Percentiles rank a stretch among this genome's conserved stretches.
Conservation (phyloP, 2,329 filamentous ascomycete species). For the Aspergillus udagawae region DNA sequence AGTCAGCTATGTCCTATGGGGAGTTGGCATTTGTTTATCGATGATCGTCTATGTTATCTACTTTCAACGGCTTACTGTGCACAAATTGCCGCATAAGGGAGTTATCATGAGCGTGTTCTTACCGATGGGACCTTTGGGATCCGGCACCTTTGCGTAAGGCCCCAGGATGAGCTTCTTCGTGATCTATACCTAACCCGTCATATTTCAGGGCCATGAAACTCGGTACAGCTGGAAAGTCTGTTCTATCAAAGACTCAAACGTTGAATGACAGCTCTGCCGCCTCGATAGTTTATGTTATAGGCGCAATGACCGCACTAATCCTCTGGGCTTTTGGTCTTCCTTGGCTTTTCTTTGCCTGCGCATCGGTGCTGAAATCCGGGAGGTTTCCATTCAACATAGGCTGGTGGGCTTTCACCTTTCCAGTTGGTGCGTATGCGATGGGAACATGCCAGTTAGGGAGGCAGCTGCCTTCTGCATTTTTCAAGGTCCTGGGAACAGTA, state of each 20-base stretch:
- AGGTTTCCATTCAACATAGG: slow-evolving; percentile 57
- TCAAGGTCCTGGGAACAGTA: slow-evolving; percentile 51
- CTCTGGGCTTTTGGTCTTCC: slow-evolving; percentile 32
- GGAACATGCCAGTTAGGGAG: slow-evolving; percentile 38
- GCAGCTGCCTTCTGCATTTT: slow-evolving; percentile 52
- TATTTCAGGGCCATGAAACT: slow-evolving; percentile 41
- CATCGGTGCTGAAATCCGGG: slow-evolving; percentile 21
- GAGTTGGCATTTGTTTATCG: slow-evolving; percentile 56
- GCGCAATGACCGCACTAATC: slow-evolving; percentile 26
- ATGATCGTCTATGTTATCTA: slow-evolving; percentile 63
- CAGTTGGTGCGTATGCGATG: slow-evolving; percentile 51
- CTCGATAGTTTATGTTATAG: slow-evolving; percentile 22
- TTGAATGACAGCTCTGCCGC: slow-evolving; percentile 21
- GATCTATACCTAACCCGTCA: not conserved
- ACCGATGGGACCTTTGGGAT: slow-evolving; percentile 61
- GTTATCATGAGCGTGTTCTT: slow-evolving; percentile 65
- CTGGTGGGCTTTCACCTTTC: slow-evolving; percentile 58
- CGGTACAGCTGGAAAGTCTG: slow-evolving; percentile 41
- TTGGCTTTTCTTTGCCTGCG: slow-evolving; percentile 32
- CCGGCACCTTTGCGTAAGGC: slow-evolving; percentile 54
- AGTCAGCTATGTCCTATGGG: slow-evolving; percentile 65
- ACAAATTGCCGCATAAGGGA: slow-evolving; percentile 62
- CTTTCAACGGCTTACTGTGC: slow-evolving; percentile 61
- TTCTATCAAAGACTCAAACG: slow-evolving; percentile 21
- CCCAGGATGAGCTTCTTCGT: not conserved